A percentile compares a stretch with the other conserved stretches of the same genome.
Conservation (phyloP, 176 grass and related monocot genomes). For the Rhynchospora tenuis region DNA sequence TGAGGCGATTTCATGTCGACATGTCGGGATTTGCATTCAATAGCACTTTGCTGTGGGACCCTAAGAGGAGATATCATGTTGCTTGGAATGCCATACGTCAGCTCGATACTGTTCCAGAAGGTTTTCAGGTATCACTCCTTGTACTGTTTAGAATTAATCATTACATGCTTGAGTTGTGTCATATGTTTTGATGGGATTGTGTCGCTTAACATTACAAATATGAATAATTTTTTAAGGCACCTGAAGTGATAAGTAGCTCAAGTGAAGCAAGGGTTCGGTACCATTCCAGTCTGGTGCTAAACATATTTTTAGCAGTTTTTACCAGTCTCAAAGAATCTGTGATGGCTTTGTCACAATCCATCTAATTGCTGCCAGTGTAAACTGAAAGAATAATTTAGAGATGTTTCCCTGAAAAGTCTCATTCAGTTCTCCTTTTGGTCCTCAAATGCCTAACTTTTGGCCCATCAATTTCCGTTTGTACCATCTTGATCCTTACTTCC, state of each 20-base stretch:
- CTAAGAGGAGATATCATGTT: conserved; percentile 44
- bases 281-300: neutral
- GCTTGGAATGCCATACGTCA: conserved; percentile 46
- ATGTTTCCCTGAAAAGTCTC: neutral
- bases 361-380: neutral
- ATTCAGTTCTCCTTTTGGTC: neutral
- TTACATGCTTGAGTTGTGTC: neutral
- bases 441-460: neutral
- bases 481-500: neutral
- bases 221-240: neutral
- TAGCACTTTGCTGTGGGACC: conserved; percentile 57
- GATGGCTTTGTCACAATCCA: neutral
- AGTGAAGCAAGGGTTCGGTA: neutral
- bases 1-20: conserved; percentile 44
- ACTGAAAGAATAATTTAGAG: neutral
- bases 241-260: neutral
- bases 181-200: neutral
- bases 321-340: neutral
- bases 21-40: conserved; percentile 69
- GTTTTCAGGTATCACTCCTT: conserved; percentile 41
- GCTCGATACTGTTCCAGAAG: conserved; percentile 37
- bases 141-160: neutral
- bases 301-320: neutral
- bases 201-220: neutral
- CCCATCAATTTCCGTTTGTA: neutral